phyloP scores from a whole-genome alignment of 257 asterid genomes.

The Rehmannia glutinosa region DNA sequence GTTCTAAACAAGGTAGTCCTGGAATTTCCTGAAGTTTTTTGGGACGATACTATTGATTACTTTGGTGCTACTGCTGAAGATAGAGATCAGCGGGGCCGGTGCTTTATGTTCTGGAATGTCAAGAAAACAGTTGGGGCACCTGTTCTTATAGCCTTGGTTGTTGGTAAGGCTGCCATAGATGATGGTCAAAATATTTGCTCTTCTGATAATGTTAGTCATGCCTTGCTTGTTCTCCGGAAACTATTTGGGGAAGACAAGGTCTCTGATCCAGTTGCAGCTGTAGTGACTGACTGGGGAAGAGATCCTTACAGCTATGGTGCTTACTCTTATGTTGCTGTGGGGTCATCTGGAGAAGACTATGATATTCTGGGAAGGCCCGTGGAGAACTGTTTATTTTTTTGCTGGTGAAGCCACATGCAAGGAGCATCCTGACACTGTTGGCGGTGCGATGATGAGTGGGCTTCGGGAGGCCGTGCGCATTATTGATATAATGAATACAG shows the following conservation, averaged over 20 bases:
- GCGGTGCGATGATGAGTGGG: conserved; percentile 99
- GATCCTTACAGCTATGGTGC: conserved; percentile 98
- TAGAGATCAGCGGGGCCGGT: conserved; percentile 77
- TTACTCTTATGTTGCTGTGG: conserved; percentile 97
- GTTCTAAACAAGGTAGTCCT: conserved; percentile 91
- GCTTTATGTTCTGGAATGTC: conserved; percentile 99
- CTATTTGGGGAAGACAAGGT: conserved; percentile 88
- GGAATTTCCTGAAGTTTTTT: conserved; percentile 92
- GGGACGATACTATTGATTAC: conserved; percentile 94
- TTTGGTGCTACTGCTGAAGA: conserved; percentile 97
- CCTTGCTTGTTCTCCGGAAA: conserved; percentile 80
- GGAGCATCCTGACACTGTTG: conserved; percentile 99
- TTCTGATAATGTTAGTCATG: conserved; percentile 79
- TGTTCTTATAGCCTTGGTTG: conserved; percentile 91
- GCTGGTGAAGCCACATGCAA: conserved; percentile 99
- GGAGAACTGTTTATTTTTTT: conserved; percentile 83
- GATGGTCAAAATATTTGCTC: conserved; percentile 68
- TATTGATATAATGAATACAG: conserved; percentile 64
- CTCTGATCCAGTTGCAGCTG: conserved; percentile 88
- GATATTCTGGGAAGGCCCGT: conserved; percentile 95
- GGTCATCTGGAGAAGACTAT: conserved; percentile 98
- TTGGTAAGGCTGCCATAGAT: conserved; percentile 93
- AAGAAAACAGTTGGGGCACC: conserved; percentile 99
- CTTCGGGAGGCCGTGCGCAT: conserved; percentile 96
- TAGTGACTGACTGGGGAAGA: conserved; percentile 97